Base-by-base conservation (phyloP, 768 basidiomycete genomes). In the Suillus subaureus region DNA sequence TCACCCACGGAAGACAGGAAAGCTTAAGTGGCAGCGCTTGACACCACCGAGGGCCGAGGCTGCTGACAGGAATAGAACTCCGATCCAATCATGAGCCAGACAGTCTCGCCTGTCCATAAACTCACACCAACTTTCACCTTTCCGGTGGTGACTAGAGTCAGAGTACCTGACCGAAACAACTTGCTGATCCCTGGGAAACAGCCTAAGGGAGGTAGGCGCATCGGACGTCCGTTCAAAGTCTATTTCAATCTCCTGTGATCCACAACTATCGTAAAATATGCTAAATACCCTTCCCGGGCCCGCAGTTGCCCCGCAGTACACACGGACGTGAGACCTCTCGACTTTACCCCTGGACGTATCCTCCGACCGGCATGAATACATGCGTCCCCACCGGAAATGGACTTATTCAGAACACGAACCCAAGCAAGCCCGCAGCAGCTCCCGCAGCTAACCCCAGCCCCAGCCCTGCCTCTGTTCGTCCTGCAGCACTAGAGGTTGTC, bases 401-500 rank as follows among this genome's bases (percentile, higher is more conserved):
- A 7, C 13, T 26, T 16, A 16, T 12, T 51, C 31, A 70, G 4
- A 69, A 26, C 7, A 70, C 21, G 18, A 49, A 65, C 4, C 47
- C 67, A 37, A 71, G 45, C 1, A 54, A 62, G 18, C 65, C 67
- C 31, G 63, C 62, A 4, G 61, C 65, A 28, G 63, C 61, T 6
- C 61, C 66, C 6, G 39, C 45, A 13, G 64, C 35, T 18, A 63
- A 16, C 0, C 61, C 43, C 15, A 61, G 26, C 33, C 35, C 61
- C 26, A 28, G 43, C 54, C 6, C 62, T 40, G 5, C 63, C 18
- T 39, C 47, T 4, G 1, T 69, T 23, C 4, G 49, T 49, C 7
- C 55, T 23, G 65, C 67, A 21, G 63, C 69, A 12, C 67, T 69
- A 40, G 57, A 55, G 12, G 72, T 52, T 16, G 51, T 39, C 8